phyloP scores from a whole-genome alignment of 257 asterid genomes.

The Rehmannia glutinosa region DNA sequence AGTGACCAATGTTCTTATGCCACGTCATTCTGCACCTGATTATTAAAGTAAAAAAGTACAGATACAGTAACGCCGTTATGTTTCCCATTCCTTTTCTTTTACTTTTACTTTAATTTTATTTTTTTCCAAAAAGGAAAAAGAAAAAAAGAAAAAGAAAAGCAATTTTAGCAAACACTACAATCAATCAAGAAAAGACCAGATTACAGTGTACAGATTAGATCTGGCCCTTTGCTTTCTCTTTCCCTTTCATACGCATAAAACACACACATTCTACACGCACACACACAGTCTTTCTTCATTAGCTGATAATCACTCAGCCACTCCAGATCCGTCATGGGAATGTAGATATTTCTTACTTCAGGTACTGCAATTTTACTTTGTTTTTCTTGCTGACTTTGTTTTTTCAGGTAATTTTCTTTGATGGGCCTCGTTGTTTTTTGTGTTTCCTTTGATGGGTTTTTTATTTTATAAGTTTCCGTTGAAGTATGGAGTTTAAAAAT shows the following conservation, averaged over 20 bases:
- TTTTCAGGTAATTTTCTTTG: not conserved
- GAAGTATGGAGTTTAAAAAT: conserved; percentile 9
- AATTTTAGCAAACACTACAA: conserved; percentile 37
- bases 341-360: conserved; percentile 22
- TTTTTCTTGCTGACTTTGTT: not conserved
- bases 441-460: conserved; percentile 7
- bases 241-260: conserved; percentile 23
- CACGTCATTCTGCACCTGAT: conserved; percentile 10
- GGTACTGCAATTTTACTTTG: conserved; percentile 27
- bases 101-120: conserved; percentile 14
- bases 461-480: conserved; percentile 16
- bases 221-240: conserved; percentile 34
- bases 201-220: conserved; percentile 33
- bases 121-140: conserved; percentile 16
- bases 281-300: conserved; percentile 11
- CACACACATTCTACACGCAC: conserved; percentile 16
- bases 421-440: conserved; percentile 13
- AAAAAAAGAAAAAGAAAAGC: conserved; percentile 18
- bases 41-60: not conserved
- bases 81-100: conserved; percentile 19
- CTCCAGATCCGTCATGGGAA: conserved; percentile 40
- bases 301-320: conserved; percentile 12
- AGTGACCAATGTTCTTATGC: not conserved
- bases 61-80: conserved; percentile 36
- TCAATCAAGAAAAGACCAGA: conserved; percentile 36